phyloP scores from a whole-genome alignment of 1,284 basidiomycete species.

The Ganoderma multipileum region DNA sequence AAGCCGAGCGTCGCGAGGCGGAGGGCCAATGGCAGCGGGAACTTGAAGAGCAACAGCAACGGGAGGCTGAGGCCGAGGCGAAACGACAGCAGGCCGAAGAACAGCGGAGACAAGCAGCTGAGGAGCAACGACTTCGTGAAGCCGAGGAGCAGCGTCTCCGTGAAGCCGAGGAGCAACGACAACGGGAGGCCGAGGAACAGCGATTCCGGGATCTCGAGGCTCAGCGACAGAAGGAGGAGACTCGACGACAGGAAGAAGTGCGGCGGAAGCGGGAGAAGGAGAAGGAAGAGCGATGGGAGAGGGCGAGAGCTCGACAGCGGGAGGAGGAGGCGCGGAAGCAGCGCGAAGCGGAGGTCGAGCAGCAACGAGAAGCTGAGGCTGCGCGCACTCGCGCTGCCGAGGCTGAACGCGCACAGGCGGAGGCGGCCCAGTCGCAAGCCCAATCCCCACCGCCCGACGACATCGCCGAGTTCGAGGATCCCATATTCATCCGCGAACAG shows the following conservation, averaged over 20 bases:
- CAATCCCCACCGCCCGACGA: constrained; percentile 9
- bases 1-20: constrained; percentile 13
- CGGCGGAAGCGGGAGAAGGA: constrained; percentile 13
- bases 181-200: constrained; percentile 15
- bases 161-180: constrained; percentile 19
- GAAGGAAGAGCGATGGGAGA: constrained; percentile 17
- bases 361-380: constrained; percentile 18
- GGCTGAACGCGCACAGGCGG: constrained; percentile 9
- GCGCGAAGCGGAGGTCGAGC: constrained; percentile 33
- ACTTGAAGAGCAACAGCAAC: constrained; percentile 17
- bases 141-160: constrained; percentile 14
- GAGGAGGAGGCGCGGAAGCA: constrained; percentile 23
- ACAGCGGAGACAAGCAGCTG: constrained; percentile 21
- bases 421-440: background rate
- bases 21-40: constrained; percentile 2
- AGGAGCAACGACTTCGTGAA: constrained; percentile 19
- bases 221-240: constrained; percentile 20
- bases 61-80: constrained; percentile 12
- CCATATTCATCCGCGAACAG: constrained; percentile 33
- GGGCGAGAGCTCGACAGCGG: constrained; percentile 5
- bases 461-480: constrained; percentile 22
- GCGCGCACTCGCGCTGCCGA: constrained; percentile 7
- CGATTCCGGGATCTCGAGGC: constrained; percentile 17
- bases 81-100: constrained; percentile 18
- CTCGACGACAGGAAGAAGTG: constrained; percentile 17